Conservation (phyloP, 352 stramenopile species). For the Poterioochromonas sp. region DNA sequence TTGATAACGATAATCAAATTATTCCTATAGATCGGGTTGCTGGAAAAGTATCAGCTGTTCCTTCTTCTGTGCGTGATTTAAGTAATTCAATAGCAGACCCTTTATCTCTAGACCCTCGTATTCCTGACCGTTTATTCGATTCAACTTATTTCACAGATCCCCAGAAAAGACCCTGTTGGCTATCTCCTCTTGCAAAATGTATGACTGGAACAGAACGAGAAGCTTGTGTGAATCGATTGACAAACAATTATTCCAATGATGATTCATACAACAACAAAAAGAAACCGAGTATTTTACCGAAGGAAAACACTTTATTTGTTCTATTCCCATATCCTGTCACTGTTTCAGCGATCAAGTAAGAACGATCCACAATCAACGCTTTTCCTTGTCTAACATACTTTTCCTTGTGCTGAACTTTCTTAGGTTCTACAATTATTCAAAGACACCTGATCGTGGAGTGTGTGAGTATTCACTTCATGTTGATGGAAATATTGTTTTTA, state of each 20-base stretch:
- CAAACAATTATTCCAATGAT: background rate
- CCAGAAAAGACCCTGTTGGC: background rate
- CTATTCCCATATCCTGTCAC: background rate
- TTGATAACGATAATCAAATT: constrained; percentile 55
- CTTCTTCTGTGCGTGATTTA: constrained; percentile 66
- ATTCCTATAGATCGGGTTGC: constrained; percentile 46
- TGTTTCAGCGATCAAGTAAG: constrained; percentile 9
- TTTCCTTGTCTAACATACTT: background rate
- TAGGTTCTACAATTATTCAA: background rate
- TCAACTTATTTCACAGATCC: background rate
- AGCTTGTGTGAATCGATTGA: background rate
- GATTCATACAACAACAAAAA: background rate
- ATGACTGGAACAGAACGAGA: background rate
- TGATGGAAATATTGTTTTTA: constrained; percentile 56
- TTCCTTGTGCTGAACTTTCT: constrained; percentile 35
- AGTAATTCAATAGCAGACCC: constrained; percentile 39
- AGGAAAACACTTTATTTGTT: constrained; percentile 11
- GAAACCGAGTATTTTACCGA: background rate
- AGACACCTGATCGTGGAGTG: constrained; percentile 58
- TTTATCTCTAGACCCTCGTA: constrained; percentile 55
- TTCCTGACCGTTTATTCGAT: constrained; percentile 72
- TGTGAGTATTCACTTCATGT: constrained; percentile 69
- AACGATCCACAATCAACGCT: background rate
- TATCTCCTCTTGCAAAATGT: background rate
- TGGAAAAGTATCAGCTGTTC: constrained; percentile 49